These are phyloP conservation scores for Cornus kousa DNA, from an alignment of 148 eudicot species.

Conservation along the genomic window DNA sequence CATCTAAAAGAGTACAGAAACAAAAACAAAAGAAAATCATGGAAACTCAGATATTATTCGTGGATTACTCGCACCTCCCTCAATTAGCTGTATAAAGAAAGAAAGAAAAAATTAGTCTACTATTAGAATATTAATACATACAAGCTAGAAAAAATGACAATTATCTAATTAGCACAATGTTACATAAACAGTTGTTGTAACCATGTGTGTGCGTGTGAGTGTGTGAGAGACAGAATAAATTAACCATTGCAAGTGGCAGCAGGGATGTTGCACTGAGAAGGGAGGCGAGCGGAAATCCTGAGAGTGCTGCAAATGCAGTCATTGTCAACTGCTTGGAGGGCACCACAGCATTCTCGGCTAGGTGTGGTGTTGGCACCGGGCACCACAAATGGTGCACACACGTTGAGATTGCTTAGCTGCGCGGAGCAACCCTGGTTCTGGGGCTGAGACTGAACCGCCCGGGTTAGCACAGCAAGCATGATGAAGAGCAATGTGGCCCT, in stretches of 20 bases:
- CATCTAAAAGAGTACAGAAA: not conserved
- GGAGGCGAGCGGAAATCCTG: slow-evolving; percentile 60
- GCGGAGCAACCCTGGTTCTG: slow-evolving; percentile 36
- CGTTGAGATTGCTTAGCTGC: slow-evolving; percentile 43
- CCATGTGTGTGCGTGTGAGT: no score
- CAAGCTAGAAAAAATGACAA: not conserved
- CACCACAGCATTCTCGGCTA: slow-evolving; percentile 64
- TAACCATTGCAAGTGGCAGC: slow-evolving; percentile 43
- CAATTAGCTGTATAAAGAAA: not conserved
- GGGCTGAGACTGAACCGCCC: slow-evolving; percentile 12
- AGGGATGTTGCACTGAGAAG: slow-evolving; percentile 70
- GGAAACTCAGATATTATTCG: not conserved
- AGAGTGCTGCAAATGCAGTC: slow-evolving; percentile 78
- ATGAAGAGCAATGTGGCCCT: slow-evolving; percentile 9
- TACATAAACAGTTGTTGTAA: no score
- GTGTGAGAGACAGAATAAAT: not conserved
- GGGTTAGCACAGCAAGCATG: slow-evolving; percentile 18
- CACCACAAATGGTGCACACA: slow-evolving; percentile 66
- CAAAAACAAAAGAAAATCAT: not conserved
- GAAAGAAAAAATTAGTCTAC: not conserved
- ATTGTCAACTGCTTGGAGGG: slow-evolving; percentile 57
- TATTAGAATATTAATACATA: not conserved
- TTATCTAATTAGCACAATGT: no score
- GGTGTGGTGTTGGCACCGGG: slow-evolving; percentile 57
- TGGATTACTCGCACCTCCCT: not conserved